phyloP scores from a whole-genome alignment of 208 protist genomes.

The Leishmania tarentolae region DNA sequence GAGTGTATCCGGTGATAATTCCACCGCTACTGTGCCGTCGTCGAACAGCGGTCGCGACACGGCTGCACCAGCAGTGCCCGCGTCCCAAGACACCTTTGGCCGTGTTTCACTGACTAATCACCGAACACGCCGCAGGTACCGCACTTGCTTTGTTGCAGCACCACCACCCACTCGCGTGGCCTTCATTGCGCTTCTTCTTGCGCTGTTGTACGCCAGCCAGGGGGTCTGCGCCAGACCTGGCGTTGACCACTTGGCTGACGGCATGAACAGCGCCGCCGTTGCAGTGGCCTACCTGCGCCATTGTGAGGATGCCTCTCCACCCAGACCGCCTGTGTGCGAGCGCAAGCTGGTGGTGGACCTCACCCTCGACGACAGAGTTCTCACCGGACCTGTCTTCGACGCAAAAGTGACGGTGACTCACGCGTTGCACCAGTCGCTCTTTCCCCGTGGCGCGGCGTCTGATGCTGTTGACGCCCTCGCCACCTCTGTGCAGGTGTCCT shows the following conservation, averaged over 20 bases:
- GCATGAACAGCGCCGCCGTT: slow-evolving; percentile 2
- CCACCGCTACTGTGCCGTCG: background rate
- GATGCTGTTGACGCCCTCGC: background rate
- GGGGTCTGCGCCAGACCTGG: background rate
- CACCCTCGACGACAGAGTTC: slow-evolving; percentile 25
- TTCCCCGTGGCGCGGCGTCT: background rate
- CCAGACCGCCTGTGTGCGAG: slow-evolving; percentile 15
- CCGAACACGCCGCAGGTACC: background rate
- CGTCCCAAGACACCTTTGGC: background rate
- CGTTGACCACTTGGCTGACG: background rate
- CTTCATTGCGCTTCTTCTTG: background rate
- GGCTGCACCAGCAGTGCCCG: background rate
- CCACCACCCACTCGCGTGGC: background rate
- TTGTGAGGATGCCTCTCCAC: background rate
- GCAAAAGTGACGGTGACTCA: slow-evolving; percentile 11
- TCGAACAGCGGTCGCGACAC: background rate
- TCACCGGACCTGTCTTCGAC: slow-evolving; percentile 25
- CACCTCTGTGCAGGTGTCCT: slow-evolving; percentile 24
- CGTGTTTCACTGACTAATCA: background rate
- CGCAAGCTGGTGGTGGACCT: slow-evolving; percentile 33
- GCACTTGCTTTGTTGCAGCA: background rate
- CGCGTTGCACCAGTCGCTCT: slow-evolving; percentile 14
- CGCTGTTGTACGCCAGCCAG: background rate
- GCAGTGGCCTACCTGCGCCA: slow-evolving; percentile 13
- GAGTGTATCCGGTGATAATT: background rate